A percentile compares a stretch with the other conserved stretches of the same genome.
Evolutionary conservation across 2,329 filamentous ascomycete genomes (phyloP).

Genomic region (Cryphonectria parasitica): DNA sequence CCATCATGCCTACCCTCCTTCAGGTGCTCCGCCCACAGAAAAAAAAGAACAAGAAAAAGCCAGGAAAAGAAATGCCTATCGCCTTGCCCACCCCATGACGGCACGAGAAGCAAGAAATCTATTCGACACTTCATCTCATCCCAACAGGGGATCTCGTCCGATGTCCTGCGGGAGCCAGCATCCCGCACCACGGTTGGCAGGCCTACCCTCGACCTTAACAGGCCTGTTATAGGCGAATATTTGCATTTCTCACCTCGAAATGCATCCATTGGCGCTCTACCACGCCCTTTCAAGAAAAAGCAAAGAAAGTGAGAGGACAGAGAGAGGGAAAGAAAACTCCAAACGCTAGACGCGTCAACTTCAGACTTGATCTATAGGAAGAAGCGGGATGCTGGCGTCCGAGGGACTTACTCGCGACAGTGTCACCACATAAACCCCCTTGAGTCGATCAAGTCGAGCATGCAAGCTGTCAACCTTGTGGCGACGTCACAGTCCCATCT

Average conservation of each 20-base stretch:
- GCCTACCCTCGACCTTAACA: background rate
- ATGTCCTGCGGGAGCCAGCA: background rate
- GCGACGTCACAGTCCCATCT: conserved; percentile 25
- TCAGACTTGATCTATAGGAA: background rate
- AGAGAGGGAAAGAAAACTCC: background rate
- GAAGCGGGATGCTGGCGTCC: background rate
- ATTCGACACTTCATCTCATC: conserved; percentile 3
- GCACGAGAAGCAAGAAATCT: background rate
- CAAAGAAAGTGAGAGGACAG: background rate
- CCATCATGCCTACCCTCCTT: background rate
- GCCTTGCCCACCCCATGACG: background rate
- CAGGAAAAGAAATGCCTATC: background rate
- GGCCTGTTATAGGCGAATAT: background rate
- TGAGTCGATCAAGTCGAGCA: conserved; percentile 5
- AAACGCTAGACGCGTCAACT: conserved; percentile 2
- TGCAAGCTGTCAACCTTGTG: conserved; percentile 16
- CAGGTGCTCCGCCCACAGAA: background rate
- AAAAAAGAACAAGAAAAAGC: background rate
- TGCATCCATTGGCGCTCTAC: background rate
- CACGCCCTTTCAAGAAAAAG: background rate
- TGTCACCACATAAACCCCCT: background rate
- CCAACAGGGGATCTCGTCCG: conserved; percentile 6
- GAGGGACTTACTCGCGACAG: background rate
- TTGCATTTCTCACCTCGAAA: background rate
- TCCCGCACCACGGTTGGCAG: background rate